Percentiles rank a stretch among this genome's conserved stretches.
phyloP scores from a whole-genome alignment of 768 basidiomycete genomes.

The Leccinum subgranulosum region DNA sequence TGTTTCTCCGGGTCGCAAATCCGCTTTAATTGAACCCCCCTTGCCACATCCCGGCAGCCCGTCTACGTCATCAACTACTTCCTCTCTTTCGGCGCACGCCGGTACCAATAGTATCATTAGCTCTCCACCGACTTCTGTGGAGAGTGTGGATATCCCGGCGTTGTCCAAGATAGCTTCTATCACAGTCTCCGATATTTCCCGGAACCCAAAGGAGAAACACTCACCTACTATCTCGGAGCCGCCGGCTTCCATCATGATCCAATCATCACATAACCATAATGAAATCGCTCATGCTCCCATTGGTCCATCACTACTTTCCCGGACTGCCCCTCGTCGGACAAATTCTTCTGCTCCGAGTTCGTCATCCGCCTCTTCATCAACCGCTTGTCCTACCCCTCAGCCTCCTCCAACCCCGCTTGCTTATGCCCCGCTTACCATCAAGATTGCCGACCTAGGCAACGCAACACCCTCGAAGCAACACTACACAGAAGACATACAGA shows the following conservation, averaged over 20 bases:
- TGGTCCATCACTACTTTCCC: conserved; percentile 58
- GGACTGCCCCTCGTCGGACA: conserved; percentile 48
- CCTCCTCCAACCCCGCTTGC: conserved; percentile 20
- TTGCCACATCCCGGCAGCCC: conserved; percentile 36
- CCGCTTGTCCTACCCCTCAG: conserved; percentile 21
- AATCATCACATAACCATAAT: conserved; percentile 17
- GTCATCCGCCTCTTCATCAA: conserved; percentile 18
- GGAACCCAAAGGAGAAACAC: background rate
- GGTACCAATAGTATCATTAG: conserved; percentile 37
- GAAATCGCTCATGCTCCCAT: conserved; percentile 28
- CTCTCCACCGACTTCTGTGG: conserved; percentile 55
- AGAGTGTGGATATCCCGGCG: conserved; percentile 39
- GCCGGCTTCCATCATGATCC: conserved; percentile 24
- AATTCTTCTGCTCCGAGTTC: conserved; percentile 19
- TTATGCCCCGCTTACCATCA: conserved; percentile 63
- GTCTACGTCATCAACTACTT: conserved; percentile 33
- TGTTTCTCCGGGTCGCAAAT: conserved; percentile 3
- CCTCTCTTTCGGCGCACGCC: conserved; percentile 44
- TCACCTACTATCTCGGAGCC: conserved; percentile 2
- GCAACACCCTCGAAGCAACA: conserved; percentile 89
- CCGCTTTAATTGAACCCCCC: conserved; percentile 7
- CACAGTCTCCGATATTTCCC: conserved; percentile 9
- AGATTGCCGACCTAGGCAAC: conserved; percentile 94
- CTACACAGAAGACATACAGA: conserved; percentile 94
- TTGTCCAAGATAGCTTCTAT: conserved; percentile 29